Evolutionary conservation across 331 rosid species (phyloP), one percentile per base, ranked within the genome.

Genomic region (Arachis monticola): DNA sequence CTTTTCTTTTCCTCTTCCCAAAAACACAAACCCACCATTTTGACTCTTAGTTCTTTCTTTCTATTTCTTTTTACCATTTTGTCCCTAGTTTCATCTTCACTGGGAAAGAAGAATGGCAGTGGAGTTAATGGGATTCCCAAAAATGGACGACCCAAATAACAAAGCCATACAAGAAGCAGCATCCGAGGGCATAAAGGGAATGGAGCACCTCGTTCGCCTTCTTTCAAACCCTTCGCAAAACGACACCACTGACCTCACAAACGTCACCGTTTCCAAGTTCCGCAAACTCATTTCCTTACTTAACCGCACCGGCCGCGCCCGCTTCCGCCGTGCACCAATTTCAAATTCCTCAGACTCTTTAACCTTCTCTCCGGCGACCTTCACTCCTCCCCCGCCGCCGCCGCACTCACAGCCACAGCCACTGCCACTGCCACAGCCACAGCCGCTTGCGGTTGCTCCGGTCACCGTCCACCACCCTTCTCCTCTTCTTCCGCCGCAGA

Each of bases 251-350:
- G 86, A 90, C 58, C 76, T 88, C 53, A 83, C 98, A 0, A 90
- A 88, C 67, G 69, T 61, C 13, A 90, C 98, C 71, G 92, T 93
- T 27, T 81, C 92, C 6, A 87, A 88, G 77, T 90, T 93, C 81
- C 84, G 80, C 32, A 90, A 87, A 62, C 86, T 88, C 64, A 88
- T 88, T 30, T 88, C 95, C 30, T 73, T 90, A 1, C 81, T 90
- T 45, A 86, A 87, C 77, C 90, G 96, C 70, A 90, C 97, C 62
- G 98, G 97, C 17, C 98, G 85, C 60, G 98, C 98, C 77, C 87
- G 97, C 13, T 93, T 93, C 89, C 79, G 98, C 8, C 94, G 98
- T 17, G 98, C 90, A 3, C 98, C 97, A 5, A 69, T 76, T 64
- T 71, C 71, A 38, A 40, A 68, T 76, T 64, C 74, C 71, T 38